These are phyloP conservation scores for Laburnicola sp. DNA, from an alignment of 2,329 filamentous ascomycete genomes.

Conservation along the genomic window DNA sequence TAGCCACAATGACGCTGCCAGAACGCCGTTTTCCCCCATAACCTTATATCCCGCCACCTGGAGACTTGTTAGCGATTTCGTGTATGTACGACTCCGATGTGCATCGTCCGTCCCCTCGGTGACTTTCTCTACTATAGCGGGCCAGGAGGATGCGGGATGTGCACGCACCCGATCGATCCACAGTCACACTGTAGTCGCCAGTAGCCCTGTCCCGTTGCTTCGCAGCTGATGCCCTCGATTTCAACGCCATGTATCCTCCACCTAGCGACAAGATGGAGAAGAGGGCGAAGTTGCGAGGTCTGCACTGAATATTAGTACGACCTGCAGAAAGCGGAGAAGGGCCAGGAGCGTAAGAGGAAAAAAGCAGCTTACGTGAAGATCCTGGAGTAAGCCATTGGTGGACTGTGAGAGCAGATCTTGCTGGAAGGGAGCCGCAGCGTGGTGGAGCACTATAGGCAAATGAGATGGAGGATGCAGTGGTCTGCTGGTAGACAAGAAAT, in stretches of 20 bases:
- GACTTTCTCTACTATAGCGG: too few species aligned
- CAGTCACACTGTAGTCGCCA: slow-evolving; percentile 43
- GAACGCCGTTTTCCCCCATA: not conserved
- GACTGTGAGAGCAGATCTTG: not conserved
- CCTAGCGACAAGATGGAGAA: slow-evolving; percentile 37
- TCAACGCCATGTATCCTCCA: slow-evolving; percentile 39
- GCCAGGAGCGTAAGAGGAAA: not conserved
- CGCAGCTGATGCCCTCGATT: slow-evolving; percentile 32
- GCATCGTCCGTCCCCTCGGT: too few species aligned
- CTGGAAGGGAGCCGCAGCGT: too few species aligned
- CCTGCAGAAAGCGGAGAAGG: slow-evolving; percentile 6
- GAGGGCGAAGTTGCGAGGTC: slow-evolving; percentile 38
- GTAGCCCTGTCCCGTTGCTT: slow-evolving; percentile 32
- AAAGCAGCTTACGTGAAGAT: slow-evolving; percentile 34
- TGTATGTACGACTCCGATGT: too few species aligned
- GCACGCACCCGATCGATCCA: slow-evolving; percentile 40
- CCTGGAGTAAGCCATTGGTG: slow-evolving; percentile 35
- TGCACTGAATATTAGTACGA: slow-evolving; percentile 23
- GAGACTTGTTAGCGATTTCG: slow-evolving; percentile 2
- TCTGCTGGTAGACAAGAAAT: not conserved
- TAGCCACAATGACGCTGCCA: slow-evolving; percentile 1
- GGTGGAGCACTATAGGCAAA: too few species aligned
- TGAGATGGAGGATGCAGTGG: not conserved
- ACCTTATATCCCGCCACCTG: slow-evolving; percentile 7
- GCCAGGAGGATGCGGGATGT: too few species aligned